Evolutionary conservation across 176 grass and related monocot genomes (phyloP).

Genomic region (Oryza meyeriana): DNA sequence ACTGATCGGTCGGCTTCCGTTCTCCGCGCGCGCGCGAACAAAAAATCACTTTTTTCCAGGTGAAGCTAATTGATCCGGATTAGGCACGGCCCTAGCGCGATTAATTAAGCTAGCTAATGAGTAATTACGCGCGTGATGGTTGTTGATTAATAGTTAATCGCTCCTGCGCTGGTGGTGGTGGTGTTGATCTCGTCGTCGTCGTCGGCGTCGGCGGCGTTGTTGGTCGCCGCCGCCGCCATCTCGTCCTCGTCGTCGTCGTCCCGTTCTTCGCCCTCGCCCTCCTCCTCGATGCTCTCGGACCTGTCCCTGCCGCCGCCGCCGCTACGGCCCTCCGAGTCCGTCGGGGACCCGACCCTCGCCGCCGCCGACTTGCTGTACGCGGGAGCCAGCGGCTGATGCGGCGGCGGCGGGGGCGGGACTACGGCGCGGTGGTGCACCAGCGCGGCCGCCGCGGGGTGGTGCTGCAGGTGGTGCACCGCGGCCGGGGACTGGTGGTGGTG

Average conservation of each 20-base stretch:
- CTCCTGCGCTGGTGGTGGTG: background rate
- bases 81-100: background rate
- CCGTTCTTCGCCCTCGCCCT: constrained; percentile 50
- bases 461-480: constrained; percentile 56
- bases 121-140: background rate
- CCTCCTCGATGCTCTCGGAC: constrained; percentile 92
- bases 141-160: constrained; percentile 26
- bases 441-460: constrained; percentile 31
- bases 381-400: background rate
- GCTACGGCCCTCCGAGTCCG: constrained; percentile 54
- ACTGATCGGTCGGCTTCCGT: constrained; percentile 41
- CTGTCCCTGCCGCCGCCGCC: constrained; percentile 40
- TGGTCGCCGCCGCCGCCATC: constrained; percentile 13
- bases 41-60: constrained; percentile 48
- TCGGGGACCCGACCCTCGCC: constrained; percentile 37
- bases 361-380: constrained; percentile 28
- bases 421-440: constrained; percentile 38
- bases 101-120: constrained; percentile 5
- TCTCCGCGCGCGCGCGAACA: constrained; percentile 63
- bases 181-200: background rate
- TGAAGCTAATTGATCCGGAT: constrained; percentile 3
- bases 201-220: constrained; percentile 10
- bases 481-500: constrained; percentile 35
- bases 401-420: background rate
- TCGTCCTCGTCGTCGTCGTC: constrained; percentile 45